Base-by-base conservation (phyloP, 1,284 basidiomycete genomes). In the Malassezia restricta region DNA sequence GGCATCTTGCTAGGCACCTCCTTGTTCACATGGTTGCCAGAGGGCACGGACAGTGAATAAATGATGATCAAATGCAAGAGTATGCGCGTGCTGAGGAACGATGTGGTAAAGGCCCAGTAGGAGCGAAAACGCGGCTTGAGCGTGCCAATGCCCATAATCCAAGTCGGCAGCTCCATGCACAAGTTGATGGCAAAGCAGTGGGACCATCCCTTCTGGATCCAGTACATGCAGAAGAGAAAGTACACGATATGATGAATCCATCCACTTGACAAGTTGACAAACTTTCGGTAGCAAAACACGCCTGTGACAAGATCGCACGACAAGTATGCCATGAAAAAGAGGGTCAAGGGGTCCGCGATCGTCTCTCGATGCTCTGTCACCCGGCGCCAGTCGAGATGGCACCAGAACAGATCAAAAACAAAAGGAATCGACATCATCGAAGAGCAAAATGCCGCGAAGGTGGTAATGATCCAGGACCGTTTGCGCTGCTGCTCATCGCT, bases 381-480 rank as follows among this genome's bases (percentile, higher is more conserved):
- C 5, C 44, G 15, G 4, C 56, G 56, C 28, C 71, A 55, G 46
- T 69, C 62, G 30, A 71, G 64, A 30, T 62, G 57, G 44, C 57
- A 48, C 20, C 49, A 33, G 45, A 68, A 27, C 14, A 73, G 54
- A 15, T 73, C 68, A 39, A 44, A 58, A 28, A 69, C 59, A 32
- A 58, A 71, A 8, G 68, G 70, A 28, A 67, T 40, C 24, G 65
- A 65, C 33, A 59, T 60, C 5, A 57, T 14, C 17, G 64, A 66
- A 58, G 68, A 64, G 38, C 66, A 63, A 37, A 64, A 53, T 37
- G 59, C 67, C 49, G 62, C 56, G 11, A 73, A 35, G 28, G 66
- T 73, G 20, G 70, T 73, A 46, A 73, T 60, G 49, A 73, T 71
- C 70, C 70, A 73, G 33, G 63, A 65, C 17, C 68, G 63, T 43